phyloP scores from a whole-genome alignment of 305 asterid genomes.

The Fraxinus platypoda region DNA sequence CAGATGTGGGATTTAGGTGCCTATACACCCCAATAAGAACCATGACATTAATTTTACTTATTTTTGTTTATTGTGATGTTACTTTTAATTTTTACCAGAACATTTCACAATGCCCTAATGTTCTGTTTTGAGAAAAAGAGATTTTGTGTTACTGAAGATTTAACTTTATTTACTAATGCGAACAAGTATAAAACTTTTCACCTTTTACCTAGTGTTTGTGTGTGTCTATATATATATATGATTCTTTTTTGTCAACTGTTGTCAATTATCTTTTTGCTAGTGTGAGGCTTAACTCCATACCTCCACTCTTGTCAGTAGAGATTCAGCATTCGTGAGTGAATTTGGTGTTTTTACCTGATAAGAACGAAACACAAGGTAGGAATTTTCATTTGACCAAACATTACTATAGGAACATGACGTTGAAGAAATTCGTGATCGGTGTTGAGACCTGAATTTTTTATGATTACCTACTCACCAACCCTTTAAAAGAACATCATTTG shows the following conservation, averaged over 20 bases:
- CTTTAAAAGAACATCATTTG: constrained; percentile 23
- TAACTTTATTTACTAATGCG: background rate
- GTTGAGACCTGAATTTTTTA: constrained; percentile 52
- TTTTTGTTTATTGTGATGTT: background rate
- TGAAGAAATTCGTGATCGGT: constrained; percentile 62
- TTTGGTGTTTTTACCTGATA: too few species aligned
- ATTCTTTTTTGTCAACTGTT: too few species aligned
- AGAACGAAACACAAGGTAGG: too few species aligned
- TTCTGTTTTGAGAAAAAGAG: background rate
- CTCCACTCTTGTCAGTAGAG: too few species aligned
- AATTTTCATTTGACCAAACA: too few species aligned
- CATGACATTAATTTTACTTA: background rate
- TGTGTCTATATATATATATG: too few species aligned
- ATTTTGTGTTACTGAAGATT: background rate
- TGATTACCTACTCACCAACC: constrained; percentile 37
- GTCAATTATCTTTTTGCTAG: too few species aligned
- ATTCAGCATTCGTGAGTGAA: too few species aligned
- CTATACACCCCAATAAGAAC: too few species aligned
- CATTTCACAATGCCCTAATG: background rate
- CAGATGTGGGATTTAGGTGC: too few species aligned
- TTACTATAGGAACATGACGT: constrained; percentile 26
- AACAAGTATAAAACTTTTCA: background rate
- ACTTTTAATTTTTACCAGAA: background rate
- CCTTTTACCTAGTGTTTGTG: too few species aligned
- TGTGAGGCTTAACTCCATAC: too few species aligned